phyloP scores from a whole-genome alignment of 2,329 filamentous ascomycete genomes.

The Teratosphaeria destructans region DNA sequence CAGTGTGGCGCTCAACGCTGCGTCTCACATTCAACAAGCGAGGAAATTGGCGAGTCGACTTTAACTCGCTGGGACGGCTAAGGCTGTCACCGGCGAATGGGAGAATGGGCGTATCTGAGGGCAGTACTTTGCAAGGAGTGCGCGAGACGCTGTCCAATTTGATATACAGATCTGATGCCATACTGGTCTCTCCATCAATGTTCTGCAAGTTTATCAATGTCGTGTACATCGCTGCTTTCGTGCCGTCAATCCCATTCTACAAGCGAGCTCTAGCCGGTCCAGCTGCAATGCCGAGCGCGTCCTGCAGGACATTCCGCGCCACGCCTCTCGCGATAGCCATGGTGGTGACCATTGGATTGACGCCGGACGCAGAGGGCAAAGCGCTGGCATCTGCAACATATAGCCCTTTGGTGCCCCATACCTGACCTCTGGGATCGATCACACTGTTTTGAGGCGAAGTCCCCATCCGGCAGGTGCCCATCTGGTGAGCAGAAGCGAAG shows the following conservation, averaged over 20 bases:
- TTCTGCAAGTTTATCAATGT: neutral
- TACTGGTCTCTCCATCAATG: neutral
- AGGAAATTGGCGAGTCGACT: too few species aligned
- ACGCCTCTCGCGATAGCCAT: slow-evolving; percentile 64
- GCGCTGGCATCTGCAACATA: slow-evolving; percentile 67
- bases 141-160: too few species aligned
- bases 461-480: slow-evolving; percentile 69
- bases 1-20: too few species aligned
- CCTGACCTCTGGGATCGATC: slow-evolving; percentile 32
- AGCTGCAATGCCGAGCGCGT: neutral
- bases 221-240: neutral
- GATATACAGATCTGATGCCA: too few species aligned
- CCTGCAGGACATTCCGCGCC: slow-evolving; percentile 40
- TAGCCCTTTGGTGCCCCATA: slow-evolving; percentile 57
- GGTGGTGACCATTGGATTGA: slow-evolving; percentile 71
- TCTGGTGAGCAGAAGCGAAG: slow-evolving; percentile 69
- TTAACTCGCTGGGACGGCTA: too few species aligned
- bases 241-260: neutral
- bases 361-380: slow-evolving; percentile 65
- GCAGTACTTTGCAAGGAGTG: too few species aligned
- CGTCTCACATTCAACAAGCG: too few species aligned
- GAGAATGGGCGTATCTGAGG: too few species aligned
- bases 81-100: too few species aligned
- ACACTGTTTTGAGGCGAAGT: slow-evolving; percentile 32
- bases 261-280: neutral